Base-by-base conservation (phyloP, 441 rosid genomes). In the Brassica balearica region DNA sequence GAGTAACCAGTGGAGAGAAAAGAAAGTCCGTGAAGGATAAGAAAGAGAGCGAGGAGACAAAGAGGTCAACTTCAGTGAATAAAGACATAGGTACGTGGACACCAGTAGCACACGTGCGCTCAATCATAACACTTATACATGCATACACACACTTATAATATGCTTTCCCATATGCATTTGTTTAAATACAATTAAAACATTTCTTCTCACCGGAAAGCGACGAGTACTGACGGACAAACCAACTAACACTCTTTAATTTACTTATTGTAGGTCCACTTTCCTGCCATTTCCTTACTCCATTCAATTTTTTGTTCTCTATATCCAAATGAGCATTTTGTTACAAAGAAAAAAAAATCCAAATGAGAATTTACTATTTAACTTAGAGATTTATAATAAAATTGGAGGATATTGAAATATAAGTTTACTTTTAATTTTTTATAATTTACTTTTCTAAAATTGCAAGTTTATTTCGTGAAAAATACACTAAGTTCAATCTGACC, bases 71-170 rank as follows among this genome's bases (percentile, higher is more conserved):
- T 83, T 71, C 83, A 25, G 73, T 67, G 84, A 84, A 84, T 82
- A 81, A 82, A 83, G 79, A 83, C 93, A 89, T 68, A 19, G 73
- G 88, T 84, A 87, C 94, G 93, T 85, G 89, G 90, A 80, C 83
- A 77, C 38, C 65, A 77, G 68, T 73, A 76, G 51, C 81, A 88
- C 91, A 89, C 89, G 92, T 91, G 96, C 91, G 80, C 85, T 83
- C 88, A 84, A 85, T 88, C 87, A 86, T 84, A 82, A 77, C 68
- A 74, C 63, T 23, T 79, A 17, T 74, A 12, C 75, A 66, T 67
- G 51, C 46, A 64, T 34, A 15, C n/a, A 32, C 10, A 64, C 11
- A 29, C 8, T 11, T 6, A 58, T 20, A 58, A 25, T 61, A 25
- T 25, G 65, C 20, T 63, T 63, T 63, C 9, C 1, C 1, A 53